Conservation (phyloP, 2,329 filamentous ascomycete genomes). For the Aspergillus melleus region DNA sequence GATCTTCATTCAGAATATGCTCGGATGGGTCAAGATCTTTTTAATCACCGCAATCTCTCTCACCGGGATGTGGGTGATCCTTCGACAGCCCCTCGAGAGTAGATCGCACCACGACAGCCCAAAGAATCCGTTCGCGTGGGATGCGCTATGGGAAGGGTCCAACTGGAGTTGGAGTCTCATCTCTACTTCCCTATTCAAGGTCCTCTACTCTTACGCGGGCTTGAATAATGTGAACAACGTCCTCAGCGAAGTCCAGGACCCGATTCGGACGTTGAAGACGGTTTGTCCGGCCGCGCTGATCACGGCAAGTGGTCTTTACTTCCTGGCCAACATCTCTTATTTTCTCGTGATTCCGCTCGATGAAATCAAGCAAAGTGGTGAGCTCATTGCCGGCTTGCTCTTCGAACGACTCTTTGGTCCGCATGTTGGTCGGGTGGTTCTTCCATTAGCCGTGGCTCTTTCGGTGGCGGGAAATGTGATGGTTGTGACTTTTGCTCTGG, state of each 20-base stretch:
- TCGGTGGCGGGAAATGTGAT: constrained; percentile 71
- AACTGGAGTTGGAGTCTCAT: constrained; percentile 69
- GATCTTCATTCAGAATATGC: constrained; percentile 59
- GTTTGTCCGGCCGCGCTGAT: no score
- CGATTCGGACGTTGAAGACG: no score
- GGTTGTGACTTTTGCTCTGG: constrained; percentile 40
- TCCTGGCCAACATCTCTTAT: no score
- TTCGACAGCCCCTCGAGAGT: constrained; percentile 38
- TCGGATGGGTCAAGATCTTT: constrained; percentile 65
- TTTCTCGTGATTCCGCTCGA: no score
- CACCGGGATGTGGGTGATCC: constrained; percentile 60
- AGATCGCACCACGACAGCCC: not conserved
- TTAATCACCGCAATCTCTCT: constrained; percentile 63
- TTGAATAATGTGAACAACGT: constrained; percentile 65
- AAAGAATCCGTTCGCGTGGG: constrained; percentile 42
- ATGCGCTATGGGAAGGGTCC: constrained; percentile 62
- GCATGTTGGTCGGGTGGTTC: constrained; percentile 56
- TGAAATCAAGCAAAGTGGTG: constrained; percentile 65
- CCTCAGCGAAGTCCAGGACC: constrained; percentile 69
- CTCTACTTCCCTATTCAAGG: constrained; percentile 62
- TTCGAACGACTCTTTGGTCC: constrained; percentile 65
- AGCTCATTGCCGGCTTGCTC: constrained; percentile 67
- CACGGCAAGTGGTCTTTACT: no score
- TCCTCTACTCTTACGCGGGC: constrained; percentile 69
- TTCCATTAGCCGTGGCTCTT: constrained; percentile 65